A percentile compares a stretch with the other conserved stretches of the same genome.
Evolutionary conservation across 257 asterid species (phyloP).

Genomic region (Nicotiana benthamiana): DNA sequence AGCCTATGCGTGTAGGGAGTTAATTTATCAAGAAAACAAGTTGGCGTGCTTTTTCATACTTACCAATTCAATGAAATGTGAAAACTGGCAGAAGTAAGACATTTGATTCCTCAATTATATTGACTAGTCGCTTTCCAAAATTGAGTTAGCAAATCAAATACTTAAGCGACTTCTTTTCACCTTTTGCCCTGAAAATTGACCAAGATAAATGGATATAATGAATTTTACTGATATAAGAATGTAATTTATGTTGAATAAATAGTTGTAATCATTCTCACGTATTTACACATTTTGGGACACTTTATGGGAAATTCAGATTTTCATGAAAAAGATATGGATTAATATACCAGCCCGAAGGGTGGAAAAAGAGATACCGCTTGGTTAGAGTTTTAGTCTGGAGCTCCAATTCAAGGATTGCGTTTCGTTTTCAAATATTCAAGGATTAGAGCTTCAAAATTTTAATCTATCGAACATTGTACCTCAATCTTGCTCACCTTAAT

Average conservation of each 20-base stretch:
- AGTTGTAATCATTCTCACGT: background rate
- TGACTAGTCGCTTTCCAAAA: constrained; percentile 5
- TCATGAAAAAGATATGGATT: background rate
- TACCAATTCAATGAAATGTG: background rate
- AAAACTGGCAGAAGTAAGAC: background rate
- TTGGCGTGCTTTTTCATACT: background rate
- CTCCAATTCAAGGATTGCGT: too few relatives aligned
- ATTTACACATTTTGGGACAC: background rate
- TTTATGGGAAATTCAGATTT: background rate
- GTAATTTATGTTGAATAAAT: background rate
- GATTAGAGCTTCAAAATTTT: too few relatives aligned
- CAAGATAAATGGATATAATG: background rate
- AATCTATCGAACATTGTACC: too few relatives aligned
- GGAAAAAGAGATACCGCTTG: too few relatives aligned
- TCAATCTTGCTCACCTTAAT: too few relatives aligned
- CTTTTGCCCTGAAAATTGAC: background rate
- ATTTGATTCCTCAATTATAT: constrained; percentile 9
- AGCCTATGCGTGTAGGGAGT: background rate
- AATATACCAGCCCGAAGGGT: too few relatives aligned
- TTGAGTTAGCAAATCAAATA: background rate
- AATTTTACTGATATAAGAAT: background rate
- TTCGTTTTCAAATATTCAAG: too few relatives aligned
- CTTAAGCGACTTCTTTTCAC: background rate
- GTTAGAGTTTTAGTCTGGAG: too few relatives aligned
- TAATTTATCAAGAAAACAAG: background rate